phyloP scores from a whole-genome alignment of 148 eudicot genomes.

The Rheum nobile region DNA sequence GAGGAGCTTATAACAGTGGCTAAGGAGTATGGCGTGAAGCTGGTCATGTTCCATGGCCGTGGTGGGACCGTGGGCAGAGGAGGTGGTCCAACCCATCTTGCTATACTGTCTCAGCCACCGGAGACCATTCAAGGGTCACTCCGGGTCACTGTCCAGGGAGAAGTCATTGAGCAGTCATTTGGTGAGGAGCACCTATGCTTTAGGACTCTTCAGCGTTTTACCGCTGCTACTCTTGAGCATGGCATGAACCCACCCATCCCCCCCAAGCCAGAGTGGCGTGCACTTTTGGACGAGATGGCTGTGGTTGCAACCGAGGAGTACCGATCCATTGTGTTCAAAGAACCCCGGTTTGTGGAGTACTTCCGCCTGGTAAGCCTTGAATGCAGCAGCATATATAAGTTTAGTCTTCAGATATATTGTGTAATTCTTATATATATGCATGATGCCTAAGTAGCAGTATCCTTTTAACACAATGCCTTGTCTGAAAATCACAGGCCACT shows the following conservation, averaged over 20 bases:
- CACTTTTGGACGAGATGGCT: constrained; percentile 15
- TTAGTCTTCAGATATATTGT: neutral
- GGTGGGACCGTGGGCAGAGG: constrained; percentile 19
- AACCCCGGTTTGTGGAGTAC: constrained; percentile 18
- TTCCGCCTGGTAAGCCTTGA: constrained; percentile 11
- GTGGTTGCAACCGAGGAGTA: constrained; percentile 13
- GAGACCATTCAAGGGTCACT: constrained; percentile 15
- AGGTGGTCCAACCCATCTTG: constrained; percentile 19
- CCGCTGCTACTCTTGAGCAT: constrained; percentile 18
- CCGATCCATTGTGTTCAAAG: constrained; percentile 14
- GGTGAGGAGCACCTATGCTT: constrained; percentile 17
- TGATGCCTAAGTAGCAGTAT: too few species aligned
- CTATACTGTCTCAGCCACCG: constrained; percentile 15
- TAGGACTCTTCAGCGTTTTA: constrained; percentile 15
- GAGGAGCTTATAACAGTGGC: constrained; percentile 14
- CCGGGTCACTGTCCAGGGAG: constrained; percentile 17
- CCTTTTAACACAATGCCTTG: neutral
- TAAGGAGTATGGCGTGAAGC: constrained; percentile 10
- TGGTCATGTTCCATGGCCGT: constrained; percentile 16
- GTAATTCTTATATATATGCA: too few species aligned
- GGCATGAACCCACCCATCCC: constrained; percentile 14
- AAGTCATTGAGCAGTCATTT: constrained; percentile 15
- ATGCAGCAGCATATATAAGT: neutral
- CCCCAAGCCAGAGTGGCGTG: constrained; percentile 15
- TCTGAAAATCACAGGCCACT: constrained; percentile 9